phyloP scores from a whole-genome alignment of 352 stramenopile genomes.

The Pythium chondricola region DNA sequence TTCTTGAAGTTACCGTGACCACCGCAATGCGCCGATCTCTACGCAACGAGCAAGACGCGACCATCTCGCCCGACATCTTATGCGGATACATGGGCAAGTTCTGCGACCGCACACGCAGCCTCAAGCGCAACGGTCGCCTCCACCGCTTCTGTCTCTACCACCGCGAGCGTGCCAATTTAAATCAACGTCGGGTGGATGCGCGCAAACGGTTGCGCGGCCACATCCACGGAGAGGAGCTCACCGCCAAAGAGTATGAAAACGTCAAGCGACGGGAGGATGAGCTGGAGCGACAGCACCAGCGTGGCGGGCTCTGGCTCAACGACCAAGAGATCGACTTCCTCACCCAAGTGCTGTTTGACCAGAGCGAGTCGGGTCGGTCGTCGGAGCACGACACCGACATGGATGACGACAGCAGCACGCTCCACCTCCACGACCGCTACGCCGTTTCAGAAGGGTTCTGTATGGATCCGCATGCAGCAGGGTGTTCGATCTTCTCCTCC shows the following conservation, averaged over 20 bases:
- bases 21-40: background rate
- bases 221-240: slow-evolving; percentile 8
- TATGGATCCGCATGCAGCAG: too few relatives aligned
- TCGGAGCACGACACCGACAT: slow-evolving; percentile 1
- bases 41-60: slow-evolving; percentile 1
- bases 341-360: slow-evolving; percentile 10
- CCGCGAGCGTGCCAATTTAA: slow-evolving; percentile 62
- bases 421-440: background rate
- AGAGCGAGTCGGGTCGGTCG: too few relatives aligned
- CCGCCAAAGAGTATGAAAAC: slow-evolving; percentile 14
- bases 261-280: slow-evolving; percentile 14
- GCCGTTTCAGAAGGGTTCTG: too few relatives aligned
- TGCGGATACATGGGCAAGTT: slow-evolving; percentile 69
- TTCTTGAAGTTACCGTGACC: background rate
- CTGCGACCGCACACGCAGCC: slow-evolving; percentile 52
- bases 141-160: slow-evolving; percentile 77
- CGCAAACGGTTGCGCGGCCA: slow-evolving; percentile 14
- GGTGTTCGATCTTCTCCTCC: too few relatives aligned
- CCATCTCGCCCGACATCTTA: slow-evolving; percentile 20
- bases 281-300: slow-evolving; percentile 10
- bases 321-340: slow-evolving; percentile 14
- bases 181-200: slow-evolving; percentile 44
- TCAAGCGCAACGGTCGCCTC: slow-evolving; percentile 68
- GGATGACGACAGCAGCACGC: background rate
- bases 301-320: slow-evolving; percentile 12